phyloP scores from a whole-genome alignment of 495 filamentous ascomycete species.

The Zalerion maritima region DNA sequence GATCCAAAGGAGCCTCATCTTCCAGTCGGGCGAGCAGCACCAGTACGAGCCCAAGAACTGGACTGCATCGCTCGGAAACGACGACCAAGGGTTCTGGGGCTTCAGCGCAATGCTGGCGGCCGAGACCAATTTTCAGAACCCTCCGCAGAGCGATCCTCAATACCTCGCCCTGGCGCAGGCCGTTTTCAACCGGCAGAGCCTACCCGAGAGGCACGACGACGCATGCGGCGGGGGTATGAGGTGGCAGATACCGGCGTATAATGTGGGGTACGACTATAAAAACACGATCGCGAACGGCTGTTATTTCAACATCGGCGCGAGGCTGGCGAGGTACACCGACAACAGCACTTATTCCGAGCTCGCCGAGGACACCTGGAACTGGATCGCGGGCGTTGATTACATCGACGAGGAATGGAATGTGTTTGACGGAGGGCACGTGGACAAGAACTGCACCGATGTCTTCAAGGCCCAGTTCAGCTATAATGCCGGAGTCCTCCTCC shows the following conservation, averaged over 20 bases:
- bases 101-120: constrained; percentile 55
- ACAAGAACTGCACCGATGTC: constrained; percentile 20
- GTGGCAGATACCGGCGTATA: constrained; percentile 68
- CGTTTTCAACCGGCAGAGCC: constrained; percentile 54
- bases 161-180: constrained; percentile 60
- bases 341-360: constrained; percentile 46
- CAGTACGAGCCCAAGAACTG: constrained; percentile 45
- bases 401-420: constrained; percentile 25
- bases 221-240: constrained; percentile 55
- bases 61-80: constrained; percentile 48
- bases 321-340: constrained; percentile 44
- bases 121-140: constrained; percentile 50
- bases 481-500: constrained; percentile 42
- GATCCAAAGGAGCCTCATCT: constrained; percentile 33
- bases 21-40: constrained; percentile 34
- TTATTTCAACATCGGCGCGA: constrained; percentile 48
- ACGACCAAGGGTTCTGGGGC: constrained; percentile 66
- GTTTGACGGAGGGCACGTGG: constrained; percentile 32
- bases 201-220: constrained; percentile 42
- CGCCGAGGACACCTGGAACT: constrained; percentile 44
- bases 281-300: constrained; percentile 44
- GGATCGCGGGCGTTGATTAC: constrained; percentile 28
- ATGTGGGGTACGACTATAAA: constrained; percentile 59
- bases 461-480: constrained; percentile 38
- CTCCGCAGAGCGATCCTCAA: constrained; percentile 35